Conservation (phyloP, 2,329 filamentous ascomycete species). For the Tolypocladium cylindrosporum region DNA sequence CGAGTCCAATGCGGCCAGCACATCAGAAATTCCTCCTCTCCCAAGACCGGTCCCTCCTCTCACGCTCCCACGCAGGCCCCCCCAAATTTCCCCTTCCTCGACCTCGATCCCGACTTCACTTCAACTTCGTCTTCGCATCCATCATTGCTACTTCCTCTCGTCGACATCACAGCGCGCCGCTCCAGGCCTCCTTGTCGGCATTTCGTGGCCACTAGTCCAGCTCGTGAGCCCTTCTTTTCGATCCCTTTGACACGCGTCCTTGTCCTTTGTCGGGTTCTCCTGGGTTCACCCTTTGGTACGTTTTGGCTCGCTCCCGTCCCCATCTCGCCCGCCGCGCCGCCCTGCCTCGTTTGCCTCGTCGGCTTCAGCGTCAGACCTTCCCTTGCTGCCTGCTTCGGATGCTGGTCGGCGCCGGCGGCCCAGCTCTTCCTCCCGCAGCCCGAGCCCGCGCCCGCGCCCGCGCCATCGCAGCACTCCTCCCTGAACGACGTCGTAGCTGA, state of each 20-base stretch:
- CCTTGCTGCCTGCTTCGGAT: not conserved
- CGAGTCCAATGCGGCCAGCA: constrained; percentile 9
- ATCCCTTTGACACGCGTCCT: constrained; percentile 24
- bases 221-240: constrained; percentile 16
- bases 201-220: constrained; percentile 12
- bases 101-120: constrained; percentile 12
- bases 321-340: not conserved
- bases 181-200: constrained; percentile 6
- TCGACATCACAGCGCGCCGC: constrained; percentile 7
- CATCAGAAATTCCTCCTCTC: constrained; percentile 2
- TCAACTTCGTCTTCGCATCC: constrained; percentile 14
- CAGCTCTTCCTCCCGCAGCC: not conserved
- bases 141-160: constrained; percentile 28
- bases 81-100: constrained; percentile 15
- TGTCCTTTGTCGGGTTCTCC: constrained; percentile 7
- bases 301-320: not conserved
- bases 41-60: constrained; percentile 1
- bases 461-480: constrained; percentile 5
- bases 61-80: constrained; percentile 3
- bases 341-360: not conserved
- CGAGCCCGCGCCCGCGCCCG: not conserved
- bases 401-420: not conserved
- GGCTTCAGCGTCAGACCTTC: not conserved
- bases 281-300: constrained; percentile 8
- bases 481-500: constrained; percentile 13